Evolutionary conservation across 768 basidiomycete species (phyloP).

Genomic region (Boletus reticuloceps): DNA sequence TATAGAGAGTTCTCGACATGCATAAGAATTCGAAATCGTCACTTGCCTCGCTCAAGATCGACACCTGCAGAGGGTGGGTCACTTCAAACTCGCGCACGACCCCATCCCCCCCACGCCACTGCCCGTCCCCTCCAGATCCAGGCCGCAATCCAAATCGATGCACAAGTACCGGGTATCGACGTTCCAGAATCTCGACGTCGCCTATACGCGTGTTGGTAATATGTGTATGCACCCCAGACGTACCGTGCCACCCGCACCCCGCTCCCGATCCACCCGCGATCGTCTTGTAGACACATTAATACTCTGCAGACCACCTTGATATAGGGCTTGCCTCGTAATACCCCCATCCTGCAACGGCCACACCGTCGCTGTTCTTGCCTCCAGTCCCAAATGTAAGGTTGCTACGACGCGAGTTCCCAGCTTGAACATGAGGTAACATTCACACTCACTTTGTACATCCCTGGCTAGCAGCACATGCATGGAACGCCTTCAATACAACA

Average conservation of each 20-base stretch:
- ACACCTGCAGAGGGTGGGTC: slow-evolving; percentile 77
- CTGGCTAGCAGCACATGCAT: slow-evolving; percentile 88
- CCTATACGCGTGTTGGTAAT: slow-evolving; percentile 93
- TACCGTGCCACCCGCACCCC: slow-evolving; percentile 86
- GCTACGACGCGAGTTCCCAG: slow-evolving; percentile 35
- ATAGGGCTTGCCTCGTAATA: slow-evolving; percentile 66
- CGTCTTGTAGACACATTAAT: slow-evolving; percentile 41
- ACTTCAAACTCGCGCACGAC: slow-evolving; percentile 83
- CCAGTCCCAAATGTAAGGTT: slow-evolving; percentile 89
- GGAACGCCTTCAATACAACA: slow-evolving; percentile 89
- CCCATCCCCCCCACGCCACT: slow-evolving; percentile 81
- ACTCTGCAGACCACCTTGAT: too few relatives aligned
- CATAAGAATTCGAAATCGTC: background rate
- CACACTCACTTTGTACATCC: slow-evolving; percentile 83
- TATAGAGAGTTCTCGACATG: slow-evolving; percentile 23
- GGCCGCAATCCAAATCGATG: slow-evolving; percentile 77
- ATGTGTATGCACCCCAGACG: slow-evolving; percentile 90
- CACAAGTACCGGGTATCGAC: slow-evolving; percentile 86
- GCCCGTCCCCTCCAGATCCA: slow-evolving; percentile 68
- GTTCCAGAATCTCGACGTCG: slow-evolving; percentile 90
- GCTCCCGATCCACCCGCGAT: slow-evolving; percentile 94
- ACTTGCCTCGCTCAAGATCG: slow-evolving; percentile 80
- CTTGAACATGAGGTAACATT: background rate
- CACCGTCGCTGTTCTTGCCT: slow-evolving; percentile 81
- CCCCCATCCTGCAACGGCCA: slow-evolving; percentile 79